Conservation (phyloP, 371 early-diverging fungal species). For the Sporodiniella umbellata region DNA sequence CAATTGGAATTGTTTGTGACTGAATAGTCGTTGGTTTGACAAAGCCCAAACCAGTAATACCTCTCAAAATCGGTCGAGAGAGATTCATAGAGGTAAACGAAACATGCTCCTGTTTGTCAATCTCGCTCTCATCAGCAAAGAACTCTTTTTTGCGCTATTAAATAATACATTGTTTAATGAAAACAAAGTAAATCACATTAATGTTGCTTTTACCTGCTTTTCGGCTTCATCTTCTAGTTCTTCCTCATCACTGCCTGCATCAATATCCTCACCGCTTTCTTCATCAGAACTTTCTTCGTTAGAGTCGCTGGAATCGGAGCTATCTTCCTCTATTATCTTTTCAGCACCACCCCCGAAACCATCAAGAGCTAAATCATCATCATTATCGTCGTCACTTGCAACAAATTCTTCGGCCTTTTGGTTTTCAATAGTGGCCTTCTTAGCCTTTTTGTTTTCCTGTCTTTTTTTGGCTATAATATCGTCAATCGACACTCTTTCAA, state of each 20-base stretch:
- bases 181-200: background rate
- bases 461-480: slow-evolving; percentile 71
- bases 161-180: background rate
- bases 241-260: slow-evolving; percentile 23
- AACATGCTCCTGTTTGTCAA: slow-evolving; percentile 43
- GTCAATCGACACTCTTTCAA: slow-evolving; percentile 52
- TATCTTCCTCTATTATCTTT: slow-evolving; percentile 27
- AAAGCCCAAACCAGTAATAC: slow-evolving; percentile 87
- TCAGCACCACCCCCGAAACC: slow-evolving; percentile 59
- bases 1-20: slow-evolving; percentile 93
- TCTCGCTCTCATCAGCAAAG: slow-evolving; percentile 69
- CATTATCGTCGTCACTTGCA: slow-evolving; percentile 32
- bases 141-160: slow-evolving; percentile 67
- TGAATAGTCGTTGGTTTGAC: slow-evolving; percentile 97
- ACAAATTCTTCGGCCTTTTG: slow-evolving; percentile 19
- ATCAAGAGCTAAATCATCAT: slow-evolving; percentile 50
- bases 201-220: slow-evolving; percentile 11
- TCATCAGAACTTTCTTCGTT: slow-evolving; percentile 26
- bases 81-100: slow-evolving; percentile 90
- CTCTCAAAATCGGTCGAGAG: slow-evolving; percentile 94
- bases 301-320: too few relatives aligned
- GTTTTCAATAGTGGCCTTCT: slow-evolving; percentile 39
- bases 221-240: slow-evolving; percentile 44
- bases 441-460: slow-evolving; percentile 32
- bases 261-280: slow-evolving; percentile 24